Base-by-base conservation (phyloP, 1,139 yeast species). In the Geotrichum cucujoidarum region DNA sequence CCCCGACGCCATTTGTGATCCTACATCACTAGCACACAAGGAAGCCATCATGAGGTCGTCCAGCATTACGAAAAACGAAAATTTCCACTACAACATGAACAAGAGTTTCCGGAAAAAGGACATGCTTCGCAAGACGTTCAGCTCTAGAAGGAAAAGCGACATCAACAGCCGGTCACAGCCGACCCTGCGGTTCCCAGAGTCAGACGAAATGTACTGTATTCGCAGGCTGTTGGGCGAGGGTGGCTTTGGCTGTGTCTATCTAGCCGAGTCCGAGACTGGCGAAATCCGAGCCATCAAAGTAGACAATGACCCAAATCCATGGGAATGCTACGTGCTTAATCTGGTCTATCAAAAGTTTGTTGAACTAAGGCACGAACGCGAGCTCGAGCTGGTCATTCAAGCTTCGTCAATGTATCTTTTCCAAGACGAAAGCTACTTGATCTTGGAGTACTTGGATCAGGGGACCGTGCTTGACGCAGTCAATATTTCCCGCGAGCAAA, bases 401-500 rank as follows among this genome's bases (percentile, higher is more conserved):
- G 79, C 80, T 0, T 73, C 78, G 29, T 72, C 78, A 1, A 65
- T 83, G 36, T 80, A 77, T 59, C 68, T 70, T 35, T 89, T 76
- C 57, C 63, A 69, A 14, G 95, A 89, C 63, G 95, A 87, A 60
- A 81, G 92, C 48, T 87, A 80, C 64, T 64, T 89, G 55, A 67
- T 86, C 1, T 64, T 89, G 58, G 84, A 87, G 40, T 87, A 81
- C 60, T 73, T 76, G 7, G 71, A 73, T 32, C 92, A 85, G 55
- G 95, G 95, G 1, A 85, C 95, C 0, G 61, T 89, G 2, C 66
- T 84, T 22, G 95, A 87, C 60, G 69, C 86, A n/a, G 78, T 85
- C 2, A 84, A 84, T 57, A 40, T 55, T 22, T 30, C 44, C 5
- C 30, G 49, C 7, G 39, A 37, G 22, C 43, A 38, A n/a, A 38